Base-by-base conservation (phyloP, 352 stramenopile genomes). In the Phytopythium litorale region DNA sequence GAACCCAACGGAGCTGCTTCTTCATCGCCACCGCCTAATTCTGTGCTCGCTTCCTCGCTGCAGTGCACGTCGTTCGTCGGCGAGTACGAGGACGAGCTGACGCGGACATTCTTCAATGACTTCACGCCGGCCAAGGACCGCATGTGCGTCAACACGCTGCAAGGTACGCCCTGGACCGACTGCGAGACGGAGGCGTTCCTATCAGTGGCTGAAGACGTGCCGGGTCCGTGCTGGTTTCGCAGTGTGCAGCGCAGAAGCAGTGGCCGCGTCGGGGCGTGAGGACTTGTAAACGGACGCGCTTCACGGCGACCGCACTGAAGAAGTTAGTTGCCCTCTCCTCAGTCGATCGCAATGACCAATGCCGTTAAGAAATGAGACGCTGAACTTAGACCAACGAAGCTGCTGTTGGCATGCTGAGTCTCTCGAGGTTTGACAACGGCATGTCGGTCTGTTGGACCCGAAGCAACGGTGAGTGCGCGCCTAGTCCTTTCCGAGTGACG, bases 51-150 rank as follows among this genome's bases (percentile, higher is more conserved):
- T 28, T 64, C 4, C 33, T 37, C n/a, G 19, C 16, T 33, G 2
- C 48, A 94, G 85, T 94, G 85, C 71, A 77, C 67, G n/a, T 73
- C 81, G 56, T 94, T 94, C 42, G 68, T 92, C 16, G 83, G 81
- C 42, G 79, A 78, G 45, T 94, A 89, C 66, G 85, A 91, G 63
- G 81, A 94, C 60, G 81, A 92, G 58, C 68, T 94, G 56, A 94
- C 81, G 50, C 71, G 72, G 19, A 66, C 71, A 1, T 94, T 92
- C 56, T 94, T 91, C 72, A 79, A 92, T 62, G 66, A 94, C 65
- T 91, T 87, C 60, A 73, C 78, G 42, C 80, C 85, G 7, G 78
- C 81, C 11, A 81, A 77, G 56, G 63, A 87, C 21, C 71, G 78
- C n/a, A 74, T 89, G 68, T 94, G 85, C 64, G 59, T 58, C 11